These are phyloP conservation scores for Pseudoneurospora amorphoporcata DNA, from an alignment of 495 filamentous ascomycete species.

Conservation along the genomic window DNA sequence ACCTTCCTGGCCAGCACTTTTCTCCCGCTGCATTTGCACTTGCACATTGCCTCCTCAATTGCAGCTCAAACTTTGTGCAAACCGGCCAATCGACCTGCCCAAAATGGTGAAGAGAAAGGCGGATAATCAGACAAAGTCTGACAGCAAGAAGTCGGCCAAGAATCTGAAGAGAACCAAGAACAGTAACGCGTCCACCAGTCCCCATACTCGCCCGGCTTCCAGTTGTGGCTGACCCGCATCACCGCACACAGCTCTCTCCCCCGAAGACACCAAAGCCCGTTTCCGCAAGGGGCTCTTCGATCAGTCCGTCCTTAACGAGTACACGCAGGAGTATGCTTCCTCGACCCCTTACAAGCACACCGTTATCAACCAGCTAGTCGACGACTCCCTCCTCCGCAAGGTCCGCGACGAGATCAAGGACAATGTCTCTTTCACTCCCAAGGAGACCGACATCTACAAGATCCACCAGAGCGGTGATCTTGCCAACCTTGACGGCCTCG, in stretches of 20 bases:
- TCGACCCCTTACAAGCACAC: slow-evolving; percentile 84
- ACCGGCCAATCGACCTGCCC: slow-evolving; percentile 14
- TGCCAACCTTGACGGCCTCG: slow-evolving; percentile 89
- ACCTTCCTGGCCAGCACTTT: background rate
- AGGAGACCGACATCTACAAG: slow-evolving; percentile 99
- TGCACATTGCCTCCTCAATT: background rate
- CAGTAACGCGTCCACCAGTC: slow-evolving; percentile 18
- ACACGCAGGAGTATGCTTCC: slow-evolving; percentile 56
- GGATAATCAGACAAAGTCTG: slow-evolving; percentile 15
- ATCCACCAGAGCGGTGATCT: slow-evolving; percentile 98
- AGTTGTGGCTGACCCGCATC: slow-evolving; percentile 10
- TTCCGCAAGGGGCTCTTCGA: slow-evolving; percentile 77
- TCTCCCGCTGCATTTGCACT: background rate
- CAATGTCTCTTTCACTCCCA: slow-evolving; percentile 89
- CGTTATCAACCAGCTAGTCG: slow-evolving; percentile 72
- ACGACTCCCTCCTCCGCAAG: slow-evolving; percentile 66
- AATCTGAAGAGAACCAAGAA: slow-evolving; percentile 31
- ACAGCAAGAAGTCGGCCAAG: slow-evolving; percentile 26
- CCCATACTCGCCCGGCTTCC: slow-evolving; percentile 3
- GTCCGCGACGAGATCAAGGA: slow-evolving; percentile 83
- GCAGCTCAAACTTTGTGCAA: background rate
- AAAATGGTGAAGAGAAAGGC: slow-evolving; percentile 41
- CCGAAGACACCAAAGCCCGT: slow-evolving; percentile 36
- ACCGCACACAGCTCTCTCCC: slow-evolving; percentile 26
- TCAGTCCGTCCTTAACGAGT: slow-evolving; percentile 50